Base-by-base conservation (phyloP, 305 asterid genomes). In the Lippia alba region DNA sequence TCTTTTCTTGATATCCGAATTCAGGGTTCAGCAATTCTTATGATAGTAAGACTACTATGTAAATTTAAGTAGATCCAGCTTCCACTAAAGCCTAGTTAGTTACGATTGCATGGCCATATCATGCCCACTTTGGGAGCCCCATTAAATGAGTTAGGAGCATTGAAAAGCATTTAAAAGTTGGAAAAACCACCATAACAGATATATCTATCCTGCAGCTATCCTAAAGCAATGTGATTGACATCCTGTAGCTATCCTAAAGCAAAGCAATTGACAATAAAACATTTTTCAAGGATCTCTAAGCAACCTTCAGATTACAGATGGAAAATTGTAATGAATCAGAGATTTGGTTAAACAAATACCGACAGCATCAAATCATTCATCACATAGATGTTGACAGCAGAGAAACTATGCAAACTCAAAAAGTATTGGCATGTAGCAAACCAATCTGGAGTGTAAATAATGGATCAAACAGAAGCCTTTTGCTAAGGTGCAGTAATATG, bases 351-450 rank as follows among this genome's bases (percentile, higher is more conserved):
- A 54, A n/a, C 54, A 55, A 46, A 56, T 60, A 55, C 34, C 39
- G 67, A 61, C 57, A 63, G 45, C 36, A 51, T n/a, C 48, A 72
- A 45, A 53, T 30, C 32, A 46, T 62, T 49, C 55, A 34, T 57
- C 66, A 60, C 30, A 46, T 77, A 20, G 44, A 65, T 14, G 49
- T 16, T 53, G 34, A 69, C 61, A 65, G 51, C 78, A 33, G 19
- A 64, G 18, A 62, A 61, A 68, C 15, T n/a, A 33, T 8, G 64
- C 64, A 74, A 55, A 20, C 30, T 71, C 64, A 32, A 62, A 59
- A 49, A 59, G 39, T 45, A 63, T 39, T 44, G 64, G 41, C 61
- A 60, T 48, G n/a, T 46, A 16, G 66, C 61, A 16, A 53, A 56
- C 30, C 65, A 66, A 61, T 61, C 20, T 19, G 45, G 51, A 53